Evolutionary conservation across 208 protist genomes (phyloP), one percentile per base, ranked within the genome.

Genomic region (Trypanosoma vivax): DNA sequence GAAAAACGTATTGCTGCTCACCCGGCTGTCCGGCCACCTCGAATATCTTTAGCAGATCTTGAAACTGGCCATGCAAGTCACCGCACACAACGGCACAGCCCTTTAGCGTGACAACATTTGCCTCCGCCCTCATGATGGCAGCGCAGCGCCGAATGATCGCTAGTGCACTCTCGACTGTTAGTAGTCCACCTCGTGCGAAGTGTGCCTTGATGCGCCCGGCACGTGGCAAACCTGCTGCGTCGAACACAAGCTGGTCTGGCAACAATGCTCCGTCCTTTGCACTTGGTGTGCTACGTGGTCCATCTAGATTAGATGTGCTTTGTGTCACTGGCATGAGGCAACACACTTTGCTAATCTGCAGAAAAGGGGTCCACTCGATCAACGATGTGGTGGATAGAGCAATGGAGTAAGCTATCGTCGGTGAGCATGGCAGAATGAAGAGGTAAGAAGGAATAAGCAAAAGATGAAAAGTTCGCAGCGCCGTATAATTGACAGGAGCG

Each of bases 51-150:
- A 98, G 38, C 16, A 99, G 57, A 65, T 99, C 97, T 55, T 94
- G 98, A 56, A 93, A 98, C 73, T 98, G 97, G 4, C 97, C 96
- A 70, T 99, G 96, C 19, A 98, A 82, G 74, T 98, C 97, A 21
- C 97, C 96, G 51, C 75, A 79, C 11, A 96, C 69, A 10, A 80
- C 78, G 41, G 90, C 86, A 25, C 85, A 76, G 29, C 81, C 88
- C 14, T 90, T 50, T 34, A 94, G 33, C 1, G 49, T 50, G 28
- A 95, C 53, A 28, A 95, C 66, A 55, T 97, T 97, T 11, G 87
- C 82, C 62, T 97, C 92, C 19, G 83, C 53, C 29, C 72, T 80
- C 69, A 83, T 80, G 28, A 93, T 83, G 21, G 72, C 50, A 1
- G 83, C 82, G 16, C 83, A 83, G 42, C 71, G 69, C 0, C 70